phyloP scores from a whole-genome alignment of 805 yeast species.

The Candida loeiensis region DNA sequence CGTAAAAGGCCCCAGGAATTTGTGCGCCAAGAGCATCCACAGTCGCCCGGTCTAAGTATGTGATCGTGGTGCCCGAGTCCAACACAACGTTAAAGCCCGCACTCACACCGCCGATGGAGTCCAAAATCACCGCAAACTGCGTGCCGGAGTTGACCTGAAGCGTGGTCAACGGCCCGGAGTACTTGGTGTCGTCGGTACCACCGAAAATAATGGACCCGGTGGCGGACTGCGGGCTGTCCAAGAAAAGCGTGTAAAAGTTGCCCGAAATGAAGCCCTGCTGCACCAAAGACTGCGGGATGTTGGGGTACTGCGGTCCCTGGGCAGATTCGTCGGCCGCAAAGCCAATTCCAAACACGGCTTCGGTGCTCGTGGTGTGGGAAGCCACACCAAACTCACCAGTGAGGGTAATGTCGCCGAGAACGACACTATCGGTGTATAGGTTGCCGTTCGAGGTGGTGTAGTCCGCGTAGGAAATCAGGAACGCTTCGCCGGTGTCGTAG shows the following conservation, averaged over 20 bases:
- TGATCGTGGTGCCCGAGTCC: slow-evolving; percentile 58
- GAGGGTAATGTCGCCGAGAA: slow-evolving; percentile 7
- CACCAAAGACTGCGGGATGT: slow-evolving; percentile 62
- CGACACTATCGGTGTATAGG: slow-evolving; percentile 8
- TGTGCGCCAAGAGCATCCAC: not conserved
- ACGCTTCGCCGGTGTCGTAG: slow-evolving; percentile 2
- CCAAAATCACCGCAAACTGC: slow-evolving; percentile 1
- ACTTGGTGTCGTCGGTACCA: slow-evolving; percentile 64
- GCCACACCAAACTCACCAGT: slow-evolving; percentile 10
- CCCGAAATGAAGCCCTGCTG: slow-evolving; percentile 53
- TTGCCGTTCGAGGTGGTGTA: slow-evolving; percentile 6
- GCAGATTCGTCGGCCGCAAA: not conserved
- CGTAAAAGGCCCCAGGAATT: not conserved
- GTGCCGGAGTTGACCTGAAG: slow-evolving; percentile 16
- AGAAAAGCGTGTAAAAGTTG: slow-evolving; percentile 59
- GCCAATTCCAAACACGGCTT: slow-evolving; percentile 4
- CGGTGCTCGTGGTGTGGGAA: too few relatives aligned
- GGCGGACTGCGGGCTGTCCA: slow-evolving; percentile 41
- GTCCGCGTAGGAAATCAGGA: slow-evolving; percentile 4
- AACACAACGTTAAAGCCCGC: slow-evolving; percentile 33
- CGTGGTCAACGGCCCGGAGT: slow-evolving; percentile 43
- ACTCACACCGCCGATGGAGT: slow-evolving; percentile 1
- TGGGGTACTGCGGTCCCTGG: slow-evolving; percentile 41
- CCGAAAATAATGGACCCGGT: slow-evolving; percentile 65
- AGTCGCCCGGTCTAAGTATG: slow-evolving; percentile 13